Evolutionary conservation across 345 rosid genomes (phyloP), one percentile per base, ranked within the genome.

Genomic region (Populus tremula): DNA sequence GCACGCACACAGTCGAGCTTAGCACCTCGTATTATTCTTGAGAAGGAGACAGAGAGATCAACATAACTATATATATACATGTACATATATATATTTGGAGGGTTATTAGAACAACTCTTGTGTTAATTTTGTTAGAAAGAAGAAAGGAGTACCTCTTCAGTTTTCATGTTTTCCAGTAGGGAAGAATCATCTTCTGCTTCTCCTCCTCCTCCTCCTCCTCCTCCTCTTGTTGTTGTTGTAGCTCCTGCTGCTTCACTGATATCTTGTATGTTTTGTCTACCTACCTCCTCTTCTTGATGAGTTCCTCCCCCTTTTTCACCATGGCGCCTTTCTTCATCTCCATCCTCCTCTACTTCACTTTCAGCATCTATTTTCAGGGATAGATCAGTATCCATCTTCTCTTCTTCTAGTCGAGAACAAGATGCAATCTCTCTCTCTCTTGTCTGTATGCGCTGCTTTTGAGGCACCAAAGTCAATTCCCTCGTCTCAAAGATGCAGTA

Each of bases 401-500:
- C 49, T 17, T 56, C 49, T 17, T 66, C 71, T 64, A 31, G 2
- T 66, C 16, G 38, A 5, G 11, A 41, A 23, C 31, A 66, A 38
- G 67, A 23, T 41, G 21, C 56, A 16, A 3, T 25, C 25, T 2
- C n/a, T 53, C 56, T 53, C 56, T 78, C 73, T 72, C 23, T 13
- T 14, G 18, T 25, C 11, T 31, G 13, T 21, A 17, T 31, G n/a
- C 77, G 86, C 84, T 79, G 80, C 88, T 87, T 88, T 90, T 85
- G 87, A 84, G 89, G 89, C 85, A 84, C 90, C 83, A 76, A 87
- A 87, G 90, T 90, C 93, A 87, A 90, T 79, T 63, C 89, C 87
- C 77, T 78, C 86, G 80, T 75, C 88, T 63, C 80, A 54, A 69
- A 77, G 80, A 78, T 49, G 76, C 66, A 76, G 77, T 62, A 73